A percentile compares a stretch with the other conserved stretches of the same genome.
Evolutionary conservation across 371 early-diverging fungal species (phyloP).

Genomic region (Modicella reniformis): DNA sequence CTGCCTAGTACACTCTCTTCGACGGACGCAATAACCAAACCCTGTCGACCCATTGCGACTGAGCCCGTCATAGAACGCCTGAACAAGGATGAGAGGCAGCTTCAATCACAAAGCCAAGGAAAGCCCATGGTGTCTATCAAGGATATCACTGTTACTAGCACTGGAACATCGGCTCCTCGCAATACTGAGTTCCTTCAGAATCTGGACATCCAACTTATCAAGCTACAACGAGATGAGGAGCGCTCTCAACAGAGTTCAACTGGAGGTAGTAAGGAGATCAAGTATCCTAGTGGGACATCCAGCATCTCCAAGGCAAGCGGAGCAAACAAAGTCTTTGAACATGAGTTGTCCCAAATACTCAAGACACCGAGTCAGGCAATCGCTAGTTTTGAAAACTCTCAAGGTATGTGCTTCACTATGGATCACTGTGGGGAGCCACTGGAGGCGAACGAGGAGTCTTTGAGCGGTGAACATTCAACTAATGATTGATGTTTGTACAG

Average conservation of each 20-base stretch:
- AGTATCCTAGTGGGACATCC: not conserved
- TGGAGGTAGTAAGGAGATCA: constrained; percentile 11
- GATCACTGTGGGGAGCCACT: too few relatives aligned
- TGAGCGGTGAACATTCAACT: not conserved
- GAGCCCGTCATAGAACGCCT: not conserved
- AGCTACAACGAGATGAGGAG: constrained; percentile 33
- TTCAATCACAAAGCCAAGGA: not conserved
- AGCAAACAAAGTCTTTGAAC: constrained; percentile 24
- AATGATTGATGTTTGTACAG: not conserved
- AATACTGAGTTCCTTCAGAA: constrained; percentile 37
- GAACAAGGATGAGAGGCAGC: constrained; percentile 10
- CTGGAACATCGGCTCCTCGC: constrained; percentile 7
- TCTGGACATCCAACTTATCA: constrained; percentile 42
- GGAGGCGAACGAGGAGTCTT: too few relatives aligned
- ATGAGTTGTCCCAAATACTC: constrained; percentile 25
- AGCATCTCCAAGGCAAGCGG: constrained; percentile 15
- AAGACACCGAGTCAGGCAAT: constrained; percentile 10
- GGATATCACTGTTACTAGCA: not conserved
- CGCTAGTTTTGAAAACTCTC: constrained; percentile 6
- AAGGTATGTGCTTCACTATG: constrained; percentile 11
- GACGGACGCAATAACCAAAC: not conserved
- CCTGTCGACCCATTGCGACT: not conserved
- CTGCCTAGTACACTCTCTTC: not conserved
- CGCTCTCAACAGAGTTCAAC: constrained; percentile 6
- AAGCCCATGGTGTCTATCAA: not conserved